Percentiles rank a stretch among this genome's conserved stretches.
Conservation (phyloP, 2,329 filamentous ascomycete genomes). For the Pyrenochaeta sp. region DNA sequence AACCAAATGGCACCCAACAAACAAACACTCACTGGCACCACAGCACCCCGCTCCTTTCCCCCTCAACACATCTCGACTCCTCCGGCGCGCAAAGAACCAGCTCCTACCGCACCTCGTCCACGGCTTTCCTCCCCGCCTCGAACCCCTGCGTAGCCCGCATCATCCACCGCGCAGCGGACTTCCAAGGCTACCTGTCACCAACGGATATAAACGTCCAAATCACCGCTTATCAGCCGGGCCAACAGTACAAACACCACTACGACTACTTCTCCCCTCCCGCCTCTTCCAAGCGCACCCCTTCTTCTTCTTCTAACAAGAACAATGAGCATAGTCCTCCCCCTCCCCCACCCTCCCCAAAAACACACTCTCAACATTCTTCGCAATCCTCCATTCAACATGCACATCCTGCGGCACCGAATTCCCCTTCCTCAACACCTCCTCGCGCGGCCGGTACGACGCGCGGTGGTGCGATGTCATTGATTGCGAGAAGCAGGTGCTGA, state of each 20-base stretch:
- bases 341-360: neutral
- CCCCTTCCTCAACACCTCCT: neutral
- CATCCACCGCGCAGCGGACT: conserved; percentile 21
- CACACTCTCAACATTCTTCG: conserved; percentile 4
- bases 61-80: conserved; percentile 21
- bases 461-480: conserved; percentile 7
- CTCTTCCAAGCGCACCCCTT: too few relatives aligned
- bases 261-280: neutral
- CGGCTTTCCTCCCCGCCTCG: conserved; percentile 23
- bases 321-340: too few relatives aligned
- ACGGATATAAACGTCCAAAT: conserved; percentile 4
- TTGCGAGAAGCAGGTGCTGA: conserved; percentile 11
- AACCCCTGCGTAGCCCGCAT: conserved; percentile 32
- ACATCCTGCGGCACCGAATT: conserved; percentile 4
- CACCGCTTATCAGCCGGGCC: conserved; percentile 5
- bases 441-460: neutral
- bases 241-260: conserved; percentile 8
- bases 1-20: conserved; percentile 5
- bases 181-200: conserved; percentile 2
- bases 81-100: conserved; percentile 21
- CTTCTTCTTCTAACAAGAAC: too few relatives aligned
- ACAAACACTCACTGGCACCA: too few relatives aligned
- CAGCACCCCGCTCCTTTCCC: conserved; percentile 8
- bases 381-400: conserved; percentile 12
- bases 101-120: conserved; percentile 30